A percentile compares a stretch with the other conserved stretches of the same genome.
These are phyloP conservation scores for Phytophthora pisi DNA, from an alignment of 352 stramenopile species.

Conservation along the genomic window DNA sequence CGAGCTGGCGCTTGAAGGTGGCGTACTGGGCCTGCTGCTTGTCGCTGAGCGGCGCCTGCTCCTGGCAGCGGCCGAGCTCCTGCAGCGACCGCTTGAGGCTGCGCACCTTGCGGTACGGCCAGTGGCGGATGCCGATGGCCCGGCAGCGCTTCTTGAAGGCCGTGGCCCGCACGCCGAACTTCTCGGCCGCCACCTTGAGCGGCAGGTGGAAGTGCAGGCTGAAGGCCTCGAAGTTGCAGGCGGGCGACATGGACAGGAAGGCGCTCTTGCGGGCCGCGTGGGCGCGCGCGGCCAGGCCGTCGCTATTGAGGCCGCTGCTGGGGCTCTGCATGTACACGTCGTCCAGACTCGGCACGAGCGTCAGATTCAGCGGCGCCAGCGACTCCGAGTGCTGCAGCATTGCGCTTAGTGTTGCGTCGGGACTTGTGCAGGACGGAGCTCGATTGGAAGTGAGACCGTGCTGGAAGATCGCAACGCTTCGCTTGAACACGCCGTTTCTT, in stretches of 20 bases:
- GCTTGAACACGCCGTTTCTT: slow-evolving; percentile 15
- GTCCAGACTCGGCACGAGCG: slow-evolving; percentile 34
- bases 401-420: slow-evolving; percentile 2
- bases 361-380: slow-evolving; percentile 37
- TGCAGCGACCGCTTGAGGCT: slow-evolving; percentile 72
- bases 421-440: slow-evolving; percentile 22
- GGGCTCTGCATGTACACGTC: slow-evolving; percentile 49
- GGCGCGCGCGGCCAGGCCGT: slow-evolving; percentile 32
- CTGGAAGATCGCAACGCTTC: slow-evolving; percentile 34
- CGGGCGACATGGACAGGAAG: slow-evolving; percentile 57
- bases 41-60: slow-evolving; percentile 60
- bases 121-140: slow-evolving; percentile 75
- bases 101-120: slow-evolving; percentile 75
- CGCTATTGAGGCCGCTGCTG: slow-evolving; percentile 1
- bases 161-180: slow-evolving; percentile 75
- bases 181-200: slow-evolving; percentile 71
- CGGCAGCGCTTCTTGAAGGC: slow-evolving; percentile 81
- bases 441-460: slow-evolving; percentile 29
- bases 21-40: slow-evolving; percentile 68
- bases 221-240: slow-evolving; percentile 76
- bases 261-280: slow-evolving; percentile 50
- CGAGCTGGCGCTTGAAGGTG: slow-evolving; percentile 69
- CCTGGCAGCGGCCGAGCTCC: slow-evolving; percentile 63
- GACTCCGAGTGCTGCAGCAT: slow-evolving; percentile 31
- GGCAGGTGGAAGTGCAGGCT: slow-evolving; percentile 73